Base-by-base conservation (phyloP, 495 filamentous ascomycete genomes). In the Daldinia caldariorum region DNA sequence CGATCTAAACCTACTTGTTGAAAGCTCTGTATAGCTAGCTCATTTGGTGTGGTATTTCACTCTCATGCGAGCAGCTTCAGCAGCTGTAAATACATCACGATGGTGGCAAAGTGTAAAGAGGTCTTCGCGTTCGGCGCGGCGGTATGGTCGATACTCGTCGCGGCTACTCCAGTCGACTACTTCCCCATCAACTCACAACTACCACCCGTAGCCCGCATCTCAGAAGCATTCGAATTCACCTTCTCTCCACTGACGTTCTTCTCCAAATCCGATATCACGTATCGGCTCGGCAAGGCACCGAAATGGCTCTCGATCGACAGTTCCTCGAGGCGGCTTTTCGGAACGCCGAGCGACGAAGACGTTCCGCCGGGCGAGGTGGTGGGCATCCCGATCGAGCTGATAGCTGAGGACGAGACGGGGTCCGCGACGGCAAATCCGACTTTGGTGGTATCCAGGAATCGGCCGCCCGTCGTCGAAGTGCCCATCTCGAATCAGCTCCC, bases 121-220 rank as follows among this genome's bases (percentile, higher is more conserved):
- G 14, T 54, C 37, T 65, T 66, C 66, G 62, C 67, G 37, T 26
- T 56, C 35, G 58, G 62, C 45, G 60, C 29, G 7, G 66, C 54
- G 7, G 31, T 56, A 51, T 34, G 20, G 29, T 59, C 51, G 20
- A 58, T 50, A 29, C 58, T 72, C 18, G 70, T 34, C 9, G 31
- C 50, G 41, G 65, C 70, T 34, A 60, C 59, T 6, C 82, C 85
- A 58, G 66, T 75, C 60, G 80, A 89, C 55, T 85, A 86, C 38
- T 90, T 92, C 57, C 90, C 90, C 0, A 83, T 94, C 69, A 93
- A 93, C 76, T 84, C 90, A 5, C 91, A 95, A 74, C 83, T 93
- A 10, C 91, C 91, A 39, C 90, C 90, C 4, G 89, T 93, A 57
- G 92, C 91, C 3, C 86, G 90, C 59, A 82, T 89, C 6, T 84